Evolutionary conservation across 2,329 filamentous ascomycete genomes (phyloP), one percentile per base, ranked within the genome.

Genomic region (Talaromyces verruculosus): DNA sequence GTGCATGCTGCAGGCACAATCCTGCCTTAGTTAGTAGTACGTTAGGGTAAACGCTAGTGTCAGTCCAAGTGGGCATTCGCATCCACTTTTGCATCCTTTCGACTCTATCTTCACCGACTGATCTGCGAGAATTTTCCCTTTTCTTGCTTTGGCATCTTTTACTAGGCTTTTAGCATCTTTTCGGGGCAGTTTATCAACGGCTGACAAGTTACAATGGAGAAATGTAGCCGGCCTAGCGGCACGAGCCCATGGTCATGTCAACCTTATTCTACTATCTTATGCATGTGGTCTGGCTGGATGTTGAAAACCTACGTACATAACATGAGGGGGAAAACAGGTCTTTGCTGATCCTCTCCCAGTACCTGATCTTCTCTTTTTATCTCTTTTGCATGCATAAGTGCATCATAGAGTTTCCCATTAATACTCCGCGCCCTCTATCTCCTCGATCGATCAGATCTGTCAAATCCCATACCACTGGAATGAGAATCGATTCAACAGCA

Each of bases 401-500:
- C 25, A 49, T 53, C 28, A 53, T 57, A 57, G n/a, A 57, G n/a
- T 57, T 57, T 57, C 17, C 8, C 33, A 37, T 39, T 39, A 57
- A 57, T 37, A 37, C 53, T 25, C n/a, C 53, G n/a, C 17, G 5
- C n/a, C 11, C 19, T 19, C 25, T 3, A 39, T 22, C 37, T 30
- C 57, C 30, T 59, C 57, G 37, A 60, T 60, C 57, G 57, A 41
- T 43, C 37, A 60, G 57, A 60, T 60, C 57, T 41, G 57, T 45
- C 57, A 60, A 33, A 58, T 41, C 57, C 33, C 57, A 39, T 33
- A 43, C 37, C 5, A 10, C 37, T 45, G 57, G 57, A 39, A n/a
- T n/a, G n/a, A n/a, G n/a, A n/a, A 39, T 39, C 11, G 53, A 35
- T 37, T 30, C 33, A 6, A 51, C 30, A 35, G 25, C 15, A 19